Evolutionary conservation across 345 rosid species (phyloP).

Genomic region (Conringia planisiliqua): DNA sequence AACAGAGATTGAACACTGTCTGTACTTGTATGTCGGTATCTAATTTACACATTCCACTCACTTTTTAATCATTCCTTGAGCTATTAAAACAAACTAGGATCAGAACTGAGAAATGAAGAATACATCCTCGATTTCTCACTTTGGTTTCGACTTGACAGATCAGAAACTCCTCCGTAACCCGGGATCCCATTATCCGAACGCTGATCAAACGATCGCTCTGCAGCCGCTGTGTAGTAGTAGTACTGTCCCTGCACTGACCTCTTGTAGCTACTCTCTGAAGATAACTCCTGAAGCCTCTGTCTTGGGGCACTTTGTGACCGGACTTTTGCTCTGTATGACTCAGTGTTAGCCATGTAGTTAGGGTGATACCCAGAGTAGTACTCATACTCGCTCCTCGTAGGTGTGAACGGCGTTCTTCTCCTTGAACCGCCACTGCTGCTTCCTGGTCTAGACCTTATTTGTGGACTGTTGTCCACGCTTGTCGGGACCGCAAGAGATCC

Average conservation of each 20-base stretch:
- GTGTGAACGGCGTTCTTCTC: constrained; percentile 77
- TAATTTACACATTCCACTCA: constrained; percentile 24
- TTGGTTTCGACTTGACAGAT: constrained; percentile 9
- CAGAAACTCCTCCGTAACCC: constrained; percentile 17
- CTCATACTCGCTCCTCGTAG: constrained; percentile 67
- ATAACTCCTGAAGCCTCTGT: constrained; percentile 67
- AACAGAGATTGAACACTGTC: constrained; percentile 21
- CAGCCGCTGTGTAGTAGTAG: constrained; percentile 28
- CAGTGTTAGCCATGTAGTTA: constrained; percentile 90
- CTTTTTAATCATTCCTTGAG: neutral
- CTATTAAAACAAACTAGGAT: neutral
- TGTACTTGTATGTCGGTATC: constrained; percentile 16
- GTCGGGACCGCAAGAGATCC: constrained; percentile 38
- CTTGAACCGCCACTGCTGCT: constrained; percentile 47
- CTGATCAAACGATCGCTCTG: constrained; percentile 35
- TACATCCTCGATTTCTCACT: constrained; percentile 27
- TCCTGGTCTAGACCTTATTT: constrained; percentile 63
- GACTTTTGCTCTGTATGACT: constrained; percentile 78
- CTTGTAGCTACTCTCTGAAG: constrained; percentile 31
- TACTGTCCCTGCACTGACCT: constrained; percentile 42
- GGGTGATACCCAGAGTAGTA: constrained; percentile 60
- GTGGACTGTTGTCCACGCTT: constrained; percentile 74
- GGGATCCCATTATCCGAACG: constrained; percentile 38
- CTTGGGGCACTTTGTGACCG: constrained; percentile 93
- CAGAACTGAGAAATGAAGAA: constrained; percentile 26